These are phyloP conservation scores for Butyriboletus regius DNA, from an alignment of 1,284 basidiomycete genomes.

Conservation along the genomic window DNA sequence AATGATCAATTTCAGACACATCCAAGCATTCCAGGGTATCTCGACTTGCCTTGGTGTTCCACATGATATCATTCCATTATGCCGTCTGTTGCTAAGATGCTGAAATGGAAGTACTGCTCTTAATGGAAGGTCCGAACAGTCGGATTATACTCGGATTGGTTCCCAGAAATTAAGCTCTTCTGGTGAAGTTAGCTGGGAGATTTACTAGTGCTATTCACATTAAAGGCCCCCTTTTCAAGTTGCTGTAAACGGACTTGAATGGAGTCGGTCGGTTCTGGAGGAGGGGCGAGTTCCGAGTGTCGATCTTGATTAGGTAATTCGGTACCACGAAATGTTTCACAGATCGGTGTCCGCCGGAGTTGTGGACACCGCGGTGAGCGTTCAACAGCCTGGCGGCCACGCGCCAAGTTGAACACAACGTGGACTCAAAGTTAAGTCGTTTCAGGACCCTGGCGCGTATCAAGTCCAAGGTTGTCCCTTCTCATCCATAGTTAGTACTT, in stretches of 20 bases:
- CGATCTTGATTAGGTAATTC: conserved; percentile 26
- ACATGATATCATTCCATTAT: conserved; percentile 2
- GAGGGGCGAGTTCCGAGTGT: conserved; percentile 6
- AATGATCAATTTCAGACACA: conserved; percentile 3
- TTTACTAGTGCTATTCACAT: conserved; percentile 7
- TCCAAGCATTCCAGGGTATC: not conserved
- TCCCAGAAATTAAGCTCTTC: not conserved
- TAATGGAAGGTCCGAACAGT: conserved; percentile 6
- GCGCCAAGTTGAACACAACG: conserved; percentile 18
- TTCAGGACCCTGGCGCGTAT: conserved; percentile 26
- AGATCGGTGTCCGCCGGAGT: conserved; percentile 16
- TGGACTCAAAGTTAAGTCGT: conserved; percentile 16
- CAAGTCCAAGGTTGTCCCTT: conserved; percentile 20
- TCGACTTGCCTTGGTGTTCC: not conserved
- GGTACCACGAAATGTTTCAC: conserved; percentile 10
- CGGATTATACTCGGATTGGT: not conserved
- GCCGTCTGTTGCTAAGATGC: conserved; percentile 11
- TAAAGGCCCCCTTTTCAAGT: conserved; percentile 3
- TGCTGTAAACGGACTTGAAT: not conserved
- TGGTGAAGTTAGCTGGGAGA: conserved; percentile 1
- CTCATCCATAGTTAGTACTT: conserved; percentile 15
- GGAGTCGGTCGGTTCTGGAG: not conserved
- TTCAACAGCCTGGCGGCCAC: conserved; percentile 17
- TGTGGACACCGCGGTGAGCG: conserved; percentile 11
- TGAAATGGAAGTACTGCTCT: conserved; percentile 15